phyloP scores from a whole-genome alignment of 2,329 filamentous ascomycete genomes.

The Clarireedia homoeocarpa region DNA sequence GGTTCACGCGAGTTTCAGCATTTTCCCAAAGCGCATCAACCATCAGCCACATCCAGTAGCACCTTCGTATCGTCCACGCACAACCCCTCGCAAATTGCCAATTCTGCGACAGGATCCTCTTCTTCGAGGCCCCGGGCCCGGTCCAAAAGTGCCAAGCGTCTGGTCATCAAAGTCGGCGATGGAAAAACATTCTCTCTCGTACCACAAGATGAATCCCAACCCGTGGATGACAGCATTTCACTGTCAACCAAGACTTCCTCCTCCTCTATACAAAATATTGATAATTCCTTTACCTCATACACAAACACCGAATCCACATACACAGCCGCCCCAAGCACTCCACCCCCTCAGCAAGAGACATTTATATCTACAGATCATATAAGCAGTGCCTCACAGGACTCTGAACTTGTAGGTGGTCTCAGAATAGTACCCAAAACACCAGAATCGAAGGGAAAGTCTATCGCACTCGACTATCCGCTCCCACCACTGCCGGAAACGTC shows the following conservation, averaged over 20 bases:
- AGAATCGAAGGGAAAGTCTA: constrained; percentile 26
- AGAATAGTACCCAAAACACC: constrained; percentile 30
- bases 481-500: constrained; percentile 23
- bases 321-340: constrained; percentile 19
- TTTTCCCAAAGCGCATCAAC: constrained; percentile 16
- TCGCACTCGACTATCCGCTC: constrained; percentile 15
- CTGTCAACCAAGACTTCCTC: constrained; percentile 20
- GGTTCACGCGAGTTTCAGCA: constrained; percentile 24
- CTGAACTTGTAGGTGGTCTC: constrained; percentile 28
- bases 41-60: constrained; percentile 15
- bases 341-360: constrained; percentile 20
- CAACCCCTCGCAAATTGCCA: constrained; percentile 17
- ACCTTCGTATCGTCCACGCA: constrained; percentile 22
- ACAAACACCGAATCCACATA: constrained; percentile 13
- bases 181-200: constrained; percentile 28
- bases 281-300: constrained; percentile 26
- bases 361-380: constrained; percentile 27
- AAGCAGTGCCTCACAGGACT: constrained; percentile 27
- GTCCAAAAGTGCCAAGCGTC: constrained; percentile 21
- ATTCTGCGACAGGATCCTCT: constrained; percentile 24
- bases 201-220: constrained; percentile 19
- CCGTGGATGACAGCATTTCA: constrained; percentile 15
- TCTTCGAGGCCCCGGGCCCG: constrained; percentile 20
- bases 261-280: constrained; percentile 21
- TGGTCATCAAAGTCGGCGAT: constrained; percentile 23